Percentiles rank a stretch among this genome's conserved stretches.
These are phyloP conservation scores for Penicillium crystallinum DNA, from an alignment of 495 filamentous ascomycete genomes.

Conservation along the genomic window DNA sequence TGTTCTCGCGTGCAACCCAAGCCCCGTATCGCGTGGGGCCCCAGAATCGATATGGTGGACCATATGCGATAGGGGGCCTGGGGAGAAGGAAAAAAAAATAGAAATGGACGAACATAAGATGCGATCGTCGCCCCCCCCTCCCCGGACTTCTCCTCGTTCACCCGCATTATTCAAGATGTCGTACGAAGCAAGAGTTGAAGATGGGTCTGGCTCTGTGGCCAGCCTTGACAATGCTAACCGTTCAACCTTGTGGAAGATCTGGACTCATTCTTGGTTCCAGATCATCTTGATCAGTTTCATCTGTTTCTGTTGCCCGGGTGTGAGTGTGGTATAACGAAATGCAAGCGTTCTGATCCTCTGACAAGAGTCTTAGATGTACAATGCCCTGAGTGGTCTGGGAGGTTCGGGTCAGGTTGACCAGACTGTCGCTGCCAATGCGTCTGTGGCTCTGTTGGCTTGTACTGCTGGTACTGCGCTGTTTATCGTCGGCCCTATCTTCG, in stretches of 20 bases:
- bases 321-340: slow-evolving; percentile 8
- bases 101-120: neutral
- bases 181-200: slow-evolving; percentile 1
- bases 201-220: neutral
- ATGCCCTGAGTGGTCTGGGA: slow-evolving; percentile 57
- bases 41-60: neutral
- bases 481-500: slow-evolving; percentile 39
- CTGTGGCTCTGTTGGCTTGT: slow-evolving; percentile 34
- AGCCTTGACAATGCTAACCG: neutral
- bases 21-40: neutral
- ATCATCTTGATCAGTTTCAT: slow-evolving; percentile 51
- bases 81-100: no score
- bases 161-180: slow-evolving; percentile 9
- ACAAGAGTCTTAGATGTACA: slow-evolving; percentile 53
- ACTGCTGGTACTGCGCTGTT: slow-evolving; percentile 40
- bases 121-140: neutral
- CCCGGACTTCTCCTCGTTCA: neutral
- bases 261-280: slow-evolving; percentile 38
- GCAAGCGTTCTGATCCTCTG: neutral
- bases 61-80: neutral
- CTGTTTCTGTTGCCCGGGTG: slow-evolving; percentile 77
- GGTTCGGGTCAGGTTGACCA: slow-evolving; percentile 47
- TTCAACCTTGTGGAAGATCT: slow-evolving; percentile 19
- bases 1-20: neutral
- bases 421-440: slow-evolving; percentile 40